Percentiles rank a stretch among this genome's conserved stretches.
Evolutionary conservation across 176 grass and related monocot genomes (phyloP).

Genomic region (Zea luxurians): DNA sequence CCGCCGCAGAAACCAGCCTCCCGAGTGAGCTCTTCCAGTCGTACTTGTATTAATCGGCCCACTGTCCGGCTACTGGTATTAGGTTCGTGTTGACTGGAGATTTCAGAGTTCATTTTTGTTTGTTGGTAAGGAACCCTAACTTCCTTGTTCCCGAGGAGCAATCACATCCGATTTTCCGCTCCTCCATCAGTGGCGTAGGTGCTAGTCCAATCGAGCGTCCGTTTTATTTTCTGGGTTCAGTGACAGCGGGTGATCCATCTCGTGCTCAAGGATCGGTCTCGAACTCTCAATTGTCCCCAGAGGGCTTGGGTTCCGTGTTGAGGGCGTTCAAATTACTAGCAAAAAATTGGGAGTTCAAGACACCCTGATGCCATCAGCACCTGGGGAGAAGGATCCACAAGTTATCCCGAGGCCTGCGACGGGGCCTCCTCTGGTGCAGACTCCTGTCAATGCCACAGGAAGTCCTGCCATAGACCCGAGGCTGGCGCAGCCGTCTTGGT

Average conservation of each 20-base stretch:
- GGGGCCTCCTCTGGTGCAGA: slow-evolving; percentile 21
- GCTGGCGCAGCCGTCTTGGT: slow-evolving; percentile 42
- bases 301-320: background rate
- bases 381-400: slow-evolving; percentile 28
- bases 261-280: background rate
- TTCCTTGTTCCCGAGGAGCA: no score
- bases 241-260: background rate
- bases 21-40: no score
- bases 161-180: background rate
- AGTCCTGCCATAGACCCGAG: slow-evolving; percentile 35
- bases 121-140: no score
- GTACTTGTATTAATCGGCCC: no score
- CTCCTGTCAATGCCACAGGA: slow-evolving; percentile 4
- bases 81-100: no score
- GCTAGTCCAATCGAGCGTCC: background rate
- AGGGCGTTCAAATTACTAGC: background rate
- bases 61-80: no score
- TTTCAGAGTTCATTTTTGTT: no score
- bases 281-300: background rate
- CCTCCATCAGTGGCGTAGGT: background rate
- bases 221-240: background rate
- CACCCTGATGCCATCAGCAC: background rate
- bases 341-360: background rate
- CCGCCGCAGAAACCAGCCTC: no score
- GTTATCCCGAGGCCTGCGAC: slow-evolving; percentile 6